Conservation (phyloP, 139 green algal genomes). For the Edaphochlamys debaryana region DNA sequence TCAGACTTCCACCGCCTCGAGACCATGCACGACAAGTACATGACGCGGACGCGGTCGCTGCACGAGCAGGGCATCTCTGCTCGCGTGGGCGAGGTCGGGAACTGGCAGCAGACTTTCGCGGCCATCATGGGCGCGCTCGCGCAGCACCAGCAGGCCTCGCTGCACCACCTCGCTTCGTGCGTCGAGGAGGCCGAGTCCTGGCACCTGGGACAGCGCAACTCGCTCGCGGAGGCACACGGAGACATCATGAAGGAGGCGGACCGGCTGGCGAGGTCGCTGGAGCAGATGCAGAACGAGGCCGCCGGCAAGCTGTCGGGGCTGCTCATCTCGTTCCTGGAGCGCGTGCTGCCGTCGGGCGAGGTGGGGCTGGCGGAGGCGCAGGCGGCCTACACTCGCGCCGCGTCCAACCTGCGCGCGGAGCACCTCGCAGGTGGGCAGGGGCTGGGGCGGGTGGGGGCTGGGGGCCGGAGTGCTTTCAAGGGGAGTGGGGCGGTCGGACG, state of each 20-base stretch:
- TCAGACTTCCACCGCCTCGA: conserved; percentile 37
- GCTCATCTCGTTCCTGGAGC: conserved; percentile 30
- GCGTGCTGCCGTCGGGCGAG: conserved; percentile 24
- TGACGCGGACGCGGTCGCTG: conserved; percentile 8
- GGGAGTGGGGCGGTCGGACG: no score
- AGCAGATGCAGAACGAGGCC: neutral
- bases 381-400: conserved; percentile 21
- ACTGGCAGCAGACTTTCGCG: conserved; percentile 32
- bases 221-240: neutral
- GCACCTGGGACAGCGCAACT: conserved; percentile 18
- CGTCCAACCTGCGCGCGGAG: conserved; percentile 19
- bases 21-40: conserved; percentile 41
- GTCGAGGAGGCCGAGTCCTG: conserved; percentile 41
- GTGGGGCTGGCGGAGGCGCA: conserved; percentile 32
- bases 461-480: no score
- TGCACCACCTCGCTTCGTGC: conserved; percentile 19
- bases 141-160: conserved; percentile 32
- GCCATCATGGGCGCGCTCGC: conserved; percentile 39
- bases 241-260: conserved; percentile 17
- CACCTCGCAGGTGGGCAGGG: no score
- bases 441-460: no score
- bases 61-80: conserved; percentile 22
- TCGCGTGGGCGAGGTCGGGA: neutral
- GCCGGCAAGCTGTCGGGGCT: conserved; percentile 23
- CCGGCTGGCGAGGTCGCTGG: conserved; percentile 13